Evolutionary conservation across 1,284 basidiomycete species (phyloP).

Genomic region (Puccinia coronata): DNA sequence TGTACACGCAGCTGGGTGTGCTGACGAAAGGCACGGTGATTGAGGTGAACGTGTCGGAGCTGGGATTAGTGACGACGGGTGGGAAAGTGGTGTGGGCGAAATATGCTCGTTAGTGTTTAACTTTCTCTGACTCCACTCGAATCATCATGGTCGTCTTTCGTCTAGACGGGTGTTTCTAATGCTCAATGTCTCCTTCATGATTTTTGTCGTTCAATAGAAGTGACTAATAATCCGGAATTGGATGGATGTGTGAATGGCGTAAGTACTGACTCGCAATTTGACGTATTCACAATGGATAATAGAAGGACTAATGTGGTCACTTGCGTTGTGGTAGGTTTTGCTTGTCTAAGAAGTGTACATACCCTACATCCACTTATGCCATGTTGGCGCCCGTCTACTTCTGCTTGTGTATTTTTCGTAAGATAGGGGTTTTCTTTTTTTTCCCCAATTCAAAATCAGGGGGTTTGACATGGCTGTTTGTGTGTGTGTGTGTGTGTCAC

Average conservation of each 20-base stretch:
- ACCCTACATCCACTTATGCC: no score
- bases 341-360: constrained; percentile 6
- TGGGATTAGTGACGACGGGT: constrained; percentile 98
- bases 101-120: constrained; percentile 54
- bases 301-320: neutral
- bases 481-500: no score
- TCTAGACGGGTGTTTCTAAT: no score
- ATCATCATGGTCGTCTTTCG: no score
- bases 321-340: neutral
- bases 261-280: neutral
- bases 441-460: no score
- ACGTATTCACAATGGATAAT: no score
- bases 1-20: constrained; percentile 78
- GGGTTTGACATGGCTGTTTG: no score
- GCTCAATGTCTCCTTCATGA: neutral
- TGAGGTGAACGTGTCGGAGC: constrained; percentile 95
- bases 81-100: constrained; percentile 78
- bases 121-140: neutral
- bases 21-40: constrained; percentile 98
- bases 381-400: no score
- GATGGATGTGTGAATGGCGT: constrained; percentile 96
- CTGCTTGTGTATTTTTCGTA: neutral
- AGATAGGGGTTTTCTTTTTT: no score
- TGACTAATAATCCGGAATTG: constrained; percentile 65
- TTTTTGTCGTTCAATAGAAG: constrained; percentile 9